Base-by-base conservation (phyloP, 805 yeast species). In the Lachancea waltii region DNA sequence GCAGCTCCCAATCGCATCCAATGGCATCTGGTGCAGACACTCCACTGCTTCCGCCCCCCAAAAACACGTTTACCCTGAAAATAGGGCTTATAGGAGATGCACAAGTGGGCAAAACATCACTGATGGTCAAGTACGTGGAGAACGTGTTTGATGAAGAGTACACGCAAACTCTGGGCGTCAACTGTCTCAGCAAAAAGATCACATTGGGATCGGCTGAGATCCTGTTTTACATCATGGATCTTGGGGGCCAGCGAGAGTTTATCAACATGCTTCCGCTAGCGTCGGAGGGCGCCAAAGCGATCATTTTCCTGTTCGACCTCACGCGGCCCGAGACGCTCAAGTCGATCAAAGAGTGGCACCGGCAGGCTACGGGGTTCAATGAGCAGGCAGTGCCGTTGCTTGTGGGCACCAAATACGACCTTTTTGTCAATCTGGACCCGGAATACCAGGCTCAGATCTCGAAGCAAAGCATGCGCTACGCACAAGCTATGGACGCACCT, bases 111-210 rank as follows among this genome's bases (percentile, higher is more conserved):
- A 90, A 90, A 56, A 90, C 98, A 0, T 85, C 97, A 5, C 64
- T 90, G 42, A 89, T 90, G 97, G 95, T 89, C 17, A 87, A 90
- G 56, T 90, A 89, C 57, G 96, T 90, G n/a, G 96, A 90, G 55
- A 94, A 94, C 38, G 77, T 84, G 23, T 90, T 84, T 58, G 95
- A 87, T 56, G 92, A 85, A 53, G 86, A 81, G 44, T 90, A 90
- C 56, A 85, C 89, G 35, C 96, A 87, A 60, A 90, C 98, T 0
- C 66, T 86, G 36, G 98, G 98, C 5, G 97, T 92, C 39, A 90
- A 90, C 56, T 89, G 85, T 61, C 81, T 92, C 85, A 96, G 92
- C 58, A 81, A 87, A 51, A 79, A 82, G 42, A 84, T 90, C 20
- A 80, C 78, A 43, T 80, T 90, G 38, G 78, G 87, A 40, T 79